These are phyloP conservation scores for Neospermospora avenae DNA, from an alignment of 2,329 filamentous ascomycete genomes.

Conservation along the genomic window DNA sequence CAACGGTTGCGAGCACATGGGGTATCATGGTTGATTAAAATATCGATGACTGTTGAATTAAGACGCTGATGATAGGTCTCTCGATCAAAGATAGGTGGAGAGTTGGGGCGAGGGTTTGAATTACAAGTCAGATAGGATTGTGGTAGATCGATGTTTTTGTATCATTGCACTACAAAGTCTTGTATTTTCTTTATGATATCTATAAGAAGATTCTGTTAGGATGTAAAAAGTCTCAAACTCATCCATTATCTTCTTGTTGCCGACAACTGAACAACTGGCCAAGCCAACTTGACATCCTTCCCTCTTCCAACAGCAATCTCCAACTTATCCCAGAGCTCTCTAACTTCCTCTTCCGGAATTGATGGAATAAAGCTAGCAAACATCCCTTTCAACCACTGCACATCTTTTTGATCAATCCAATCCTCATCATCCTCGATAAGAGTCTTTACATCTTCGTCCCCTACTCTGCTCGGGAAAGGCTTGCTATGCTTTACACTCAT, in stretches of 20 bases:
- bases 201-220: too few relatives aligned
- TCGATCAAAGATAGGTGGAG: too few relatives aligned
- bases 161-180: too few relatives aligned
- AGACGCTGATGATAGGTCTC: too few relatives aligned
- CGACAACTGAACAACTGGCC: slow-evolving; percentile 38
- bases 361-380: slow-evolving; percentile 3
- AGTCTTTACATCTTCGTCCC: slow-evolving; percentile 4
- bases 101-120: too few relatives aligned
- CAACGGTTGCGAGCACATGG: too few relatives aligned
- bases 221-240: too few relatives aligned
- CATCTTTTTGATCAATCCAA: slow-evolving; percentile 7
- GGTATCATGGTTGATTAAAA: too few relatives aligned
- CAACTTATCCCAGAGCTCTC: slow-evolving; percentile 1
- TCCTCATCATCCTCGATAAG: slow-evolving; percentile 5
- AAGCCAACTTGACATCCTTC: slow-evolving; percentile 1
- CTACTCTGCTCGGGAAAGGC: slow-evolving; percentile 1
- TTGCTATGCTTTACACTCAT: slow-evolving; percentile 3
- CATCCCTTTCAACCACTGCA: slow-evolving; percentile 8
- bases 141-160: too few relatives aligned
- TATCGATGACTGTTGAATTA: too few relatives aligned
- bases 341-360: slow-evolving; percentile 1
- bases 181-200: too few relatives aligned
- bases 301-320: slow-evolving; percentile 1
- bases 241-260: slow-evolving; percentile 42
- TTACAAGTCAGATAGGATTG: too few relatives aligned